phyloP scores from a whole-genome alignment of 129 eudicot genomes.

The Deinandra increscens region DNA sequence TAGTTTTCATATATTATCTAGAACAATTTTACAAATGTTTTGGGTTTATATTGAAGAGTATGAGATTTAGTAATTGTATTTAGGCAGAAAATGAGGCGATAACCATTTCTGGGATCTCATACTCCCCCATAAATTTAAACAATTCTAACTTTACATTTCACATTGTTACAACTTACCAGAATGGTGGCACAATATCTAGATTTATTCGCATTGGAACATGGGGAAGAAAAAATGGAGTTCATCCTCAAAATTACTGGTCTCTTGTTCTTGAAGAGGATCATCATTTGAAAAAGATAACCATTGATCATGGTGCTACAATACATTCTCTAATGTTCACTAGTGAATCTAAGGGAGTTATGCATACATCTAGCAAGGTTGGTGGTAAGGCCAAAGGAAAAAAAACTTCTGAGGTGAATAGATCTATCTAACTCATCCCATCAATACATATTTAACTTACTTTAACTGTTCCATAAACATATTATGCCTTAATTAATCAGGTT shows the following conservation, averaged over 20 bases:
- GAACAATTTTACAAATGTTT: too few relatives aligned
- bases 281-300: not conserved
- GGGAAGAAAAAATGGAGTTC: not conserved
- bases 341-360: not conserved
- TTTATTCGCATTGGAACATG: not conserved
- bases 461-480: not conserved
- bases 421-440: not conserved
- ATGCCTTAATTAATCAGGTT: not conserved
- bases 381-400: not conserved
- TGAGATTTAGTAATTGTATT: too few relatives aligned
- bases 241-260: not conserved
- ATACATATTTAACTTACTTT: not conserved
- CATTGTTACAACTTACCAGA: not conserved
- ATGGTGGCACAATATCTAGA: not conserved
- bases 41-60: too few relatives aligned
- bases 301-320: slow-evolving; percentile 1
- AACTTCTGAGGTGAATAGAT: not conserved
- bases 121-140: too few relatives aligned
- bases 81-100: too few relatives aligned
- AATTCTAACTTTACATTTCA: too few relatives aligned
- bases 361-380: not conserved
- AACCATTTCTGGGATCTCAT: too few relatives aligned
- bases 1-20: too few relatives aligned
- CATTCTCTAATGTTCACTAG: not conserved
- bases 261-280: not conserved